Conservation (phyloP, 2,329 filamentous ascomycete species). For the Fusarium anthophilum region DNA sequence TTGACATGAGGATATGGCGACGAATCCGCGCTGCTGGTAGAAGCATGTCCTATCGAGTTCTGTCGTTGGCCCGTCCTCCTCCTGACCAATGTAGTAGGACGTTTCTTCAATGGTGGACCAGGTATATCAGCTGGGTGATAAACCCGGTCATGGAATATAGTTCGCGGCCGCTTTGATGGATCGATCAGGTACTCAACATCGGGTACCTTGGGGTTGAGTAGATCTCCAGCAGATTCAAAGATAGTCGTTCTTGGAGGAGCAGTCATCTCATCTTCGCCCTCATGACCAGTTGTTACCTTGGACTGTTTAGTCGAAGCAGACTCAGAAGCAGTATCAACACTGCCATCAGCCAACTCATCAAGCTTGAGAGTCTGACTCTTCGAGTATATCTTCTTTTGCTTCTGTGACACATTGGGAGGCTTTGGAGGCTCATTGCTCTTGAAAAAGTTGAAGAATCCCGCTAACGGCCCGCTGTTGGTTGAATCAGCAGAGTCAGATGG, state of each 20-base stretch:
- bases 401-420: constrained; percentile 60
- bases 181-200: constrained; percentile 84
- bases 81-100: constrained; percentile 50
- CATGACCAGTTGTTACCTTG: constrained; percentile 62
- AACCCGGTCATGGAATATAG: constrained; percentile 96
- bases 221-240: constrained; percentile 92
- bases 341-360: constrained; percentile 15
- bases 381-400: constrained; percentile 76
- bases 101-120: constrained; percentile 73
- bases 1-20: constrained; percentile 48
- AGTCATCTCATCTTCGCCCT: constrained; percentile 59
- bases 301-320: constrained; percentile 29
- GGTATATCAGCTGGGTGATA: constrained; percentile 96
- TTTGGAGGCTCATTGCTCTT: constrained; percentile 65
- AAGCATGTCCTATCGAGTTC: constrained; percentile 37
- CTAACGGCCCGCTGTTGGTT: constrained; percentile 61
- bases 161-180: constrained; percentile 80
- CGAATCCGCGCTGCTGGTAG: constrained; percentile 44
- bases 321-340: constrained; percentile 3
- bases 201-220: constrained; percentile 90
- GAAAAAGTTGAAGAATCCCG: constrained; percentile 79
- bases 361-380: constrained; percentile 75
- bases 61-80: constrained; percentile 44
- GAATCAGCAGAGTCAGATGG: constrained; percentile 43
- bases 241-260: constrained; percentile 91